Evolutionary conservation across 345 rosid genomes (phyloP), one percentile per base, ranked within the genome.

Genomic region (Populus euphratica): DNA sequence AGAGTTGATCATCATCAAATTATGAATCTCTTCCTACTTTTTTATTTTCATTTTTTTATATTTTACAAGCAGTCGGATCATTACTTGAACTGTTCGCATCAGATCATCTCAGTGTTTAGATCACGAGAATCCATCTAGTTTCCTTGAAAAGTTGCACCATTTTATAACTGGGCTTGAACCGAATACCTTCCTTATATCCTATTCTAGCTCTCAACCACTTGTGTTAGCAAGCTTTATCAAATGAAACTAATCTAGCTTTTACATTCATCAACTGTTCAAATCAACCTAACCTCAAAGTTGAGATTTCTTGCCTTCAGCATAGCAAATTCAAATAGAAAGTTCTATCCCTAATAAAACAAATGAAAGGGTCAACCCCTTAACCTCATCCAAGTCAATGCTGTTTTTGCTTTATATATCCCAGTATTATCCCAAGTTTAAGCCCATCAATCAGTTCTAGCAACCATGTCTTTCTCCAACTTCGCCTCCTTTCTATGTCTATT

Each of bases 391-490:
- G 0, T 56, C 62, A 21, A 21, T n/a, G 62, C 62, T 8, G 25
- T 9, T 54, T 54, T 54, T 21, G 25, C 23, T 7, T 21, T 54
- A 54, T 21, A 54, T 21, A 54, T 54, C 10, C 25, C 62, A 21
- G 62, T 56, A 21, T n/a, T 8, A 21, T 54, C 27, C 43, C 1
- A 62, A 6, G 11, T 13, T 63, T 11, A 38, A 39, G 5, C 2
- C 25, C 56, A 62, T 39, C 35, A 62, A 47, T 13, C 17, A 11
- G 10, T 8, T 7, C 44, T 38, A 63, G 7, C 63, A 65, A 13
- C 39, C 27, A 85, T 87, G 86, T 72, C 80, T 75, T 68, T 49
- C 56, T 52, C 75, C 36, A 80, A 38, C 8, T 41, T 36, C 54
- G 21, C 78, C 44, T 43, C 71, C 43, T 41, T 59, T 17, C 69